Conservation (phyloP, 2,329 filamentous ascomycete species). For the Xylariomycetidae sp. region DNA sequence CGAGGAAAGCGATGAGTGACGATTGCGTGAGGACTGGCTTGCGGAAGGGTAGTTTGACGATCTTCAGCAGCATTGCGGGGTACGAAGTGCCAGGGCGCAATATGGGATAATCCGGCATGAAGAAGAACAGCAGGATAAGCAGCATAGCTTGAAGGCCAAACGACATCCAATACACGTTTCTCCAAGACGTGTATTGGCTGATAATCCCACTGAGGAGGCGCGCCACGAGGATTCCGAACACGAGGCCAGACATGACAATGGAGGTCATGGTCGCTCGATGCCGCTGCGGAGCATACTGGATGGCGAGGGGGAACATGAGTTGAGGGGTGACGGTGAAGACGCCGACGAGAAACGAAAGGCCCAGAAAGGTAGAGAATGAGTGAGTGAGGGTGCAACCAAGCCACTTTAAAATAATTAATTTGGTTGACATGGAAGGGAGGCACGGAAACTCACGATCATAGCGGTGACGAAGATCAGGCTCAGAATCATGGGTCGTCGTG, state of each 20-base stretch:
- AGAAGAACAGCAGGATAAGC: slow-evolving; percentile 60
- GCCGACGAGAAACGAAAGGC: slow-evolving; percentile 68
- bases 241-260: slow-evolving; percentile 69
- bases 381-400: slow-evolving; percentile 67
- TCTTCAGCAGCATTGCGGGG: slow-evolving; percentile 58
- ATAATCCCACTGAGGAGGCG: slow-evolving; percentile 72
- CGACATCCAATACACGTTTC: slow-evolving; percentile 74
- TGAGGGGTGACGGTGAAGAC: slow-evolving; percentile 77
- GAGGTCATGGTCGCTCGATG: slow-evolving; percentile 66
- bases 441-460: slow-evolving; percentile 49
- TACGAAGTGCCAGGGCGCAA: slow-evolving; percentile 69
- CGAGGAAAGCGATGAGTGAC: slow-evolving; percentile 61
- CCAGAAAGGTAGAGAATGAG: slow-evolving; percentile 60
- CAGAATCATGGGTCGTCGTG: slow-evolving; percentile 65
- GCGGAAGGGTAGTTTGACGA: slow-evolving; percentile 57
- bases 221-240: slow-evolving; percentile 72
- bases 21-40: slow-evolving; percentile 68
- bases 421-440: not conserved
- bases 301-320: slow-evolving; percentile 75
- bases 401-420: slow-evolving; percentile 38
- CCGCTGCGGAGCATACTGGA: slow-evolving; percentile 67
- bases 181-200: slow-evolving; percentile 69
- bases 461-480: slow-evolving; percentile 63
- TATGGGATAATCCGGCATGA: slow-evolving; percentile 76
- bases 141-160: slow-evolving; percentile 68